Evolutionary conservation across 2,329 filamentous ascomycete genomes (phyloP).

Genomic region (Aspergillus sp.): DNA sequence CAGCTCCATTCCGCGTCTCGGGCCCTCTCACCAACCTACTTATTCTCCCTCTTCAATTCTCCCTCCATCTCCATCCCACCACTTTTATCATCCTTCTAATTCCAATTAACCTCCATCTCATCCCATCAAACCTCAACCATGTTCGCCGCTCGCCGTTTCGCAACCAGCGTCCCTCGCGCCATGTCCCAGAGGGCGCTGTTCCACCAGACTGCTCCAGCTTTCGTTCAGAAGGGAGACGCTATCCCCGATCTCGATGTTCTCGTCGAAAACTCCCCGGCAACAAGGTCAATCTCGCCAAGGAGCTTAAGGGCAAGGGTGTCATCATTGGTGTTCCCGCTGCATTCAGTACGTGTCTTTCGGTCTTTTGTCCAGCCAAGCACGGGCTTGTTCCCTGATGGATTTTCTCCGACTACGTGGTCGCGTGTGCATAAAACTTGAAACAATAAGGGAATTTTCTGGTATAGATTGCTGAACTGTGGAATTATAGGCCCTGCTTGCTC

Average conservation of each 20-base stretch:
- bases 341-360: conserved; percentile 50
- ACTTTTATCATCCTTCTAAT: neutral
- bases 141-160: conserved; percentile 35
- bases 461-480: neutral
- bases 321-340: conserved; percentile 83
- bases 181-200: conserved; percentile 29
- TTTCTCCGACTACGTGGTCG: no score
- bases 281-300: conserved; percentile 80
- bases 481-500: conserved; percentile 56
- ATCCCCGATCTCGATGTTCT: conserved; percentile 74
- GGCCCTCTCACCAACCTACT: neutral
- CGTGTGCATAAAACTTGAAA: no score
- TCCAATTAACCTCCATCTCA: neutral
- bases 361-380: neutral
- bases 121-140: conserved; percentile 16
- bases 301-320: conserved; percentile 71
- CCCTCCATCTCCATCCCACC: neutral
- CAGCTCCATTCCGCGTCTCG: no score
- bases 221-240: conserved; percentile 71
- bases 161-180: conserved; percentile 25
- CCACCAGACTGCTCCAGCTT: conserved; percentile 35
- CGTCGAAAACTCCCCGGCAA: conserved; percentile 80
- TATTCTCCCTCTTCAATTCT: no score
- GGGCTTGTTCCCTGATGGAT: no score
- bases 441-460: neutral